Base-by-base conservation (phyloP, 768 basidiomycete genomes). In the Amanita phalloides region DNA sequence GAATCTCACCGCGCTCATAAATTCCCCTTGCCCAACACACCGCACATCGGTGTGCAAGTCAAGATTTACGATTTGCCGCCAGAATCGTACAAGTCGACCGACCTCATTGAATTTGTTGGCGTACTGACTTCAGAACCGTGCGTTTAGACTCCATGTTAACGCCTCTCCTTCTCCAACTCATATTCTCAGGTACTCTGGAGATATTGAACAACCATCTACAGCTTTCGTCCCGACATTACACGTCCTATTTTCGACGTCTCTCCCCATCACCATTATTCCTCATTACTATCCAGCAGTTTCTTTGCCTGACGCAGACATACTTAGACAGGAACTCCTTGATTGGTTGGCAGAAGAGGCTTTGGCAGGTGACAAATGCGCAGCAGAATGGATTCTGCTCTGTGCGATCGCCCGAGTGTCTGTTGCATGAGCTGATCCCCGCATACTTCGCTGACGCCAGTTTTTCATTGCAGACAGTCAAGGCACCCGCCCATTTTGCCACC, bases 341-440 rank as follows among this genome's bases (percentile, higher is more conserved):
- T 92, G 90, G 90, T 76, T 92, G 45, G 84, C 88, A 0, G 65
- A 73, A 21, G 79, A 86, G 59, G 79, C 73, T 9, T 70, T 91
- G 3, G 84, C 73, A 0, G 83, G 85, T 3, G 89, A 92, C 59
- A 63, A 58, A 28, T 69, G 77, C 20, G 81, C 82, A 1, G 86
- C 88, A 21, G 83, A 90, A 65, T 90, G 84, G 84, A 70, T 86
- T 6, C 68, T 91, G 4, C 68, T 90, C 25, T 68, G 74, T 39
- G 60, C 72, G 42, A 71, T 84, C 13, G 72, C 82, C 26, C 74
- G 74, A 66, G 77, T 84, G 89, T 90, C 60, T 56, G 85, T 69
- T 14, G 6, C 44, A 11, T 32, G 45, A 6, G 43, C 42, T 51
- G 36, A 36, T 25, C 20, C 30, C 25, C 43, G 14, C 54, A 23